A percentile compares a stretch with the other conserved stretches of the same genome.
Evolutionary conservation across 371 early-diverging fungal genomes (phyloP).

Genomic region (Dentiscutata heterogama): DNA sequence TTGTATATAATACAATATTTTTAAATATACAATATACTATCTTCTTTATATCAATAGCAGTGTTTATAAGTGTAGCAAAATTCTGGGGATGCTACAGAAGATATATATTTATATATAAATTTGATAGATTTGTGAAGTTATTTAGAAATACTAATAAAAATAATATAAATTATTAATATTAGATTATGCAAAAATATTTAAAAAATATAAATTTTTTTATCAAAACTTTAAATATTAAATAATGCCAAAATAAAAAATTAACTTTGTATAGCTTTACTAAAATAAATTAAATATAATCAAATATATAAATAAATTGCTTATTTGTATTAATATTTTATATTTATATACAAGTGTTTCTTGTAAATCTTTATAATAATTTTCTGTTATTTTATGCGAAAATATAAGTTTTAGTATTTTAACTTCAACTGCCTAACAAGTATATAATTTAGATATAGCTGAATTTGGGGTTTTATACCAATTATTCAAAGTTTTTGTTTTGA

Average conservation of each 20-base stretch:
- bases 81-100: neutral
- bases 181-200: no score
- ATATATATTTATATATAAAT: neutral
- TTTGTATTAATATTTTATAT: neutral
- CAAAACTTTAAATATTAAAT: no score
- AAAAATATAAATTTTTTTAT: no score
- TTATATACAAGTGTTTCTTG: neutral
- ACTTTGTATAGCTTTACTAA: no score
- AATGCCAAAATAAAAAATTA: no score
- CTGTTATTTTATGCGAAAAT: neutral
- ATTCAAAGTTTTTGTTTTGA: neutral
- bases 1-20: slow-evolving; percentile 7
- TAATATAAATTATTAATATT: no score
- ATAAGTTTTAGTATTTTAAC: neutral
- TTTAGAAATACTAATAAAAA: neutral
- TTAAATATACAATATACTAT: slow-evolving; percentile 17
- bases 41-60: neutral
- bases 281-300: no score
- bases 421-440: neutral
- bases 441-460: neutral
- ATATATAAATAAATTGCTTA: no score
- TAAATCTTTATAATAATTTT: neutral
- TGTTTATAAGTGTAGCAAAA: slow-evolving; percentile 9
- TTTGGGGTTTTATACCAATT: neutral
- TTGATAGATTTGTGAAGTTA: neutral